Conservation (phyloP, 805 yeast genomes). For the Candida mattraensis region DNA sequence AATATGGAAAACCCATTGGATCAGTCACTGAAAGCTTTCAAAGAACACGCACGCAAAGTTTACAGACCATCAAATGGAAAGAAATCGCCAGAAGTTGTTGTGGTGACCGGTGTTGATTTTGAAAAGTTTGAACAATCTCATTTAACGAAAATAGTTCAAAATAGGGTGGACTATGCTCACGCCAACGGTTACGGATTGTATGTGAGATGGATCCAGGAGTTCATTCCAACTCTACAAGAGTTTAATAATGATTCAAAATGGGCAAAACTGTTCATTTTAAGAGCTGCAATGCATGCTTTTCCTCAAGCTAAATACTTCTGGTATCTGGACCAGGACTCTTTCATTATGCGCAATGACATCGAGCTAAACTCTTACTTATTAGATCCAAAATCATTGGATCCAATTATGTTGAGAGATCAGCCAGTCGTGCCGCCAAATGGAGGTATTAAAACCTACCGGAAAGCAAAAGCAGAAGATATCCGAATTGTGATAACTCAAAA, state of each 20-base stretch:
- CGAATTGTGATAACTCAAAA: constrained; percentile 71
- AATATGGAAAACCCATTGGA: constrained; percentile 43
- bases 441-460: constrained; percentile 65
- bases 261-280: constrained; percentile 61
- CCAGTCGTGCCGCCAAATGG: constrained; percentile 74
- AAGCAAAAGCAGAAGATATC: constrained; percentile 52
- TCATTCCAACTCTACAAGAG: constrained; percentile 56
- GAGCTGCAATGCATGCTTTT: constrained; percentile 92
- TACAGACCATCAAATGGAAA: constrained; percentile 37
- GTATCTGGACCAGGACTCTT: constrained; percentile 77
- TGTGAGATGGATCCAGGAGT: constrained; percentile 84
- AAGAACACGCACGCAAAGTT: constrained; percentile 63
- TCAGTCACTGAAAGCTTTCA: constrained; percentile 56
- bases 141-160: constrained; percentile 71
- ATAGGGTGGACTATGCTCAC: constrained; percentile 86
- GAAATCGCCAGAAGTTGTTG: constrained; percentile 61
- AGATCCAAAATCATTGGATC: constrained; percentile 57
- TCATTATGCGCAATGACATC: constrained; percentile 69
- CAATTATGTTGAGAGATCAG: constrained; percentile 63
- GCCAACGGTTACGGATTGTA: constrained; percentile 79
- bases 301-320: constrained; percentile 90
- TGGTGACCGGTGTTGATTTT: constrained; percentile 80
- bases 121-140: constrained; percentile 60
- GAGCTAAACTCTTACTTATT: constrained; percentile 62
- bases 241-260: constrained; percentile 51